Conservation (phyloP, 208 protist genomes). For the Crithidia bombi region DNA sequence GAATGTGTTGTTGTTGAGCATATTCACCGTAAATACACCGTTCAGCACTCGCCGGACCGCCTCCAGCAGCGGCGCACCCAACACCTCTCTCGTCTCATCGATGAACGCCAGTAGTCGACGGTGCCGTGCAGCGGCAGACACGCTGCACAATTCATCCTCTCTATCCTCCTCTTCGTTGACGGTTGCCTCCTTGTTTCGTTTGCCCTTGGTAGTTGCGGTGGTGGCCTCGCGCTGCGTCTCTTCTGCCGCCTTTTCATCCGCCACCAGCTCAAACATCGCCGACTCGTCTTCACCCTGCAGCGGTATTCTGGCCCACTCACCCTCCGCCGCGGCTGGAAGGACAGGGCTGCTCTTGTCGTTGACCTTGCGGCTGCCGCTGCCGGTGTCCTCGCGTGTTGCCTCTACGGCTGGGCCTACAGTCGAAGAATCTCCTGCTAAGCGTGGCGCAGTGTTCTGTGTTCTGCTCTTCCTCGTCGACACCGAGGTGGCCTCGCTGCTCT, state of each 20-base stretch:
- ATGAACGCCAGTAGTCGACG: constrained; percentile 13
- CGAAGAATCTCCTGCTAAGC: too few relatives aligned
- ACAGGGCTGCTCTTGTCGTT: neutral
- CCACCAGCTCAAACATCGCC: neutral
- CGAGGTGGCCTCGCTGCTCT: neutral
- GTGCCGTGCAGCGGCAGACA: neutral
- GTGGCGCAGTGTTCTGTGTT: neutral
- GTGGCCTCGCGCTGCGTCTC: neutral
- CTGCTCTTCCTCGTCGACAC: neutral
- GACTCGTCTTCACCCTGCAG: neutral
- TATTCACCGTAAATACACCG: constrained; percentile 23
- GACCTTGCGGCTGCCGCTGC: too few relatives aligned
- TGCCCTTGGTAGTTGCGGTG: neutral
- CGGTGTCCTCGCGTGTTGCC: too few relatives aligned
- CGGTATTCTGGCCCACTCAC: neutral
- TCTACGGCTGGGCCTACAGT: too few relatives aligned
- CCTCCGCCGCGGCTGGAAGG: neutral
- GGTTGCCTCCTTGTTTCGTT: neutral
- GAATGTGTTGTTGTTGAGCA: neutral
- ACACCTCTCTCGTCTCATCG: constrained; percentile 1
- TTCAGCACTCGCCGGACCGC: constrained; percentile 8
- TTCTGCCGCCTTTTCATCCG: neutral
- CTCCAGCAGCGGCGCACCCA: constrained; percentile 22
- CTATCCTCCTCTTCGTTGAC: constrained; percentile 1
- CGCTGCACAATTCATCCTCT: neutral